Conservation (phyloP, 306 rosid species). For the Sechiopsis laciniata region DNA sequence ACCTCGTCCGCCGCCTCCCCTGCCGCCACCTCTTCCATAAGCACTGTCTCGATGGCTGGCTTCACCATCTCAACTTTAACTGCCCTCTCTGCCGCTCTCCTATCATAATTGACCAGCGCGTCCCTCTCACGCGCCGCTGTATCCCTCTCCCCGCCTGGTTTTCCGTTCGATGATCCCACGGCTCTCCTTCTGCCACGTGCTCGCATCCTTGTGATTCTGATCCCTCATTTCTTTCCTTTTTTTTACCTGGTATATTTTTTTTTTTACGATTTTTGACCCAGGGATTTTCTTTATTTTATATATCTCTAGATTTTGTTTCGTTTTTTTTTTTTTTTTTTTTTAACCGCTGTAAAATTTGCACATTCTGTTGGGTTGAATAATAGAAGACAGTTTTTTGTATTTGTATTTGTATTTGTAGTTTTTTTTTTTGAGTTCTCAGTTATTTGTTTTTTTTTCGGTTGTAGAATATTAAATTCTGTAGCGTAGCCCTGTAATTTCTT, state of each 20-base stretch:
- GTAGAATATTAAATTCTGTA: no score
- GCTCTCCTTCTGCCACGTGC: background rate
- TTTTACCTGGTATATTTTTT: conserved; percentile 3
- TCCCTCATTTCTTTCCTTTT: background rate
- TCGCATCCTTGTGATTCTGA: background rate
- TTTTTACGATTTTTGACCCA: background rate
- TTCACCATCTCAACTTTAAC: conserved; percentile 58
- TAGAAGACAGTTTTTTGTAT: no score
- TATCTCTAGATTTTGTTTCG: background rate
- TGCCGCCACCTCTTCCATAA: conserved; percentile 82
- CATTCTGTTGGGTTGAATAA: conserved; percentile 1
- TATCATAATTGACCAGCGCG: conserved; percentile 44
- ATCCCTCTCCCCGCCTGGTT: conserved; percentile 43
- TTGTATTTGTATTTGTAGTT: no score
- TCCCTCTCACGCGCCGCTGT: conserved; percentile 39
- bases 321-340: no score
- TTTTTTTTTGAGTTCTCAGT: no score
- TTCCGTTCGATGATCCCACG: conserved; percentile 34
- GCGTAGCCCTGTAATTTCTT: no score
- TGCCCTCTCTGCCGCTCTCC: conserved; percentile 84
- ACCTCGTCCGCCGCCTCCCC: conserved; percentile 58
- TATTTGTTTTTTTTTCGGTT: no score
- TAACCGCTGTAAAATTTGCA: conserved; percentile 17
- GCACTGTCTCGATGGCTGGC: conserved; percentile 78
- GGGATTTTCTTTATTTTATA: background rate